These are phyloP conservation scores for Pelargonium citronellum DNA, from an alignment of 441 rosid genomes.

Conservation along the genomic window DNA sequence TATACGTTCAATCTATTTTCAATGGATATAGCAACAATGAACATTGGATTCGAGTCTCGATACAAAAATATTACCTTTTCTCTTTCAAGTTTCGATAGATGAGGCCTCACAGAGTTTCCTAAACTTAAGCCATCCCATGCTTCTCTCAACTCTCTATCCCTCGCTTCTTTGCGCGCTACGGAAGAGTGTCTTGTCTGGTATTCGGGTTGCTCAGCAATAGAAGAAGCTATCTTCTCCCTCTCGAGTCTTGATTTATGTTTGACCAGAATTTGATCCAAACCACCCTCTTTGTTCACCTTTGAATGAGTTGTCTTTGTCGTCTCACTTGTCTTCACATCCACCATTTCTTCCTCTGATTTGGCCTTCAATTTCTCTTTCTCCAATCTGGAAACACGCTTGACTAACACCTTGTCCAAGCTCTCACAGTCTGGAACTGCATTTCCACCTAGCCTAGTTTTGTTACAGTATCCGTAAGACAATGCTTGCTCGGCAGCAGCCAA, in stretches of 20 bases:
- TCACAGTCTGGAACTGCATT: conserved; percentile 28
- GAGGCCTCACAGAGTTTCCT: conserved; percentile 64
- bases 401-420: conserved; percentile 55
- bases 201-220: conserved; percentile 23
- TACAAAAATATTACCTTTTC: conserved; percentile 50
- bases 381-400: conserved; percentile 49
- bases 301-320: neutral
- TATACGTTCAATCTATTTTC: conserved; percentile 8
- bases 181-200: conserved; percentile 27
- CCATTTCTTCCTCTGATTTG: conserved; percentile 30
- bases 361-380: conserved; percentile 47
- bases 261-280: conserved; percentile 24
- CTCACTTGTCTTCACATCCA: conserved; percentile 3
- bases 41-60: neutral
- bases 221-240: conserved; percentile 39
- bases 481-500: conserved; percentile 11
- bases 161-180: conserved; percentile 51
- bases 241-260: conserved; percentile 41
- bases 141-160: conserved; percentile 77
- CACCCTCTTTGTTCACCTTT: conserved; percentile 9
- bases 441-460: conserved; percentile 29
- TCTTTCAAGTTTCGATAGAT: conserved; percentile 65
- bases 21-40: neutral
- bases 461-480: conserved; percentile 28
- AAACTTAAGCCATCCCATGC: conserved; percentile 89